These are phyloP conservation scores for Silene vulgaris DNA, from an alignment of 179 eudicot genomes.

Conservation along the genomic window DNA sequence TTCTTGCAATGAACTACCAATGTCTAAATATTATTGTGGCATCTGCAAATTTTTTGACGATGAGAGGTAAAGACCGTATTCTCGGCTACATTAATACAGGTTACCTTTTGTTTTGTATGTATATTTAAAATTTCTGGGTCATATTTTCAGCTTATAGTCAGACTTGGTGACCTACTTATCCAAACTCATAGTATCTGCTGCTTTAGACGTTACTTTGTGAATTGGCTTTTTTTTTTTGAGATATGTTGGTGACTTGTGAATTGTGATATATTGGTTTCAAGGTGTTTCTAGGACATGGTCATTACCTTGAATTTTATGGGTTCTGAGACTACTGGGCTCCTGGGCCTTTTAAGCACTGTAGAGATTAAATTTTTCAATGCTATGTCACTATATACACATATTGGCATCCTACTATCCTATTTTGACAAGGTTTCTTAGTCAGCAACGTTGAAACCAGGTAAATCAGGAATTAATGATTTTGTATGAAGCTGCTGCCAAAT, in stretches of 20 bases:
- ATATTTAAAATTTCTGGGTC: background rate
- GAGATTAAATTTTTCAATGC: background rate
- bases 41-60: constrained; percentile 91
- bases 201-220: background rate
- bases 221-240: background rate
- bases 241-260: background rate
- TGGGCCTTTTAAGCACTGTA: background rate
- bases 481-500: background rate
- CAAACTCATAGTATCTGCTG: background rate
- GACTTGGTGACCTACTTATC: background rate
- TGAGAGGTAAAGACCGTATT: constrained; percentile 48
- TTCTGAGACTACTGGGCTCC: background rate
- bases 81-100: background rate
- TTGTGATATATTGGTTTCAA: background rate
- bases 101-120: background rate
- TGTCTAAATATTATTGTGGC: constrained; percentile 80
- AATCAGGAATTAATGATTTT: background rate
- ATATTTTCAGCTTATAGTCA: background rate
- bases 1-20: constrained; percentile 63
- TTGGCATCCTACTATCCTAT: background rate
- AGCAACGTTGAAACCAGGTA: background rate
- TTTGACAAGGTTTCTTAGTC: constrained; percentile 1
- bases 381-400: background rate
- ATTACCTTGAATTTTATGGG: background rate
- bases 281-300: background rate